Base-by-base conservation (phyloP, 2,329 filamentous ascomycete species). In the Aspergillus pseudoterreus region DNA sequence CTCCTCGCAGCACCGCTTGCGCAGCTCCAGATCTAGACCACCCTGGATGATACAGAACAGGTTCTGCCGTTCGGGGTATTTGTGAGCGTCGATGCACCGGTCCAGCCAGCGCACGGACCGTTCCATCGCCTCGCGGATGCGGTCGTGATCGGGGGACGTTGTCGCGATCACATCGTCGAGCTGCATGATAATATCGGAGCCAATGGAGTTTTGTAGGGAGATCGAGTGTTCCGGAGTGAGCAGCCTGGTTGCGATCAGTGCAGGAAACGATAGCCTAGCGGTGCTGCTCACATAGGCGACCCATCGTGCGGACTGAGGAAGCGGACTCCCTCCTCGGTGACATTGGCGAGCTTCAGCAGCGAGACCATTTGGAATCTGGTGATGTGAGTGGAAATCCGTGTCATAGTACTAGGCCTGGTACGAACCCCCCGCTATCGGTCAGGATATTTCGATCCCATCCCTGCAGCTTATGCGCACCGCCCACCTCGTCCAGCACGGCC, bases 111-210 rank as follows among this genome's bases (percentile, higher is more conserved):
- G 84, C 6, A 99, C 84, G 49, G 90, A 96, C 50, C 94, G 86
- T 65, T 94, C 82, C 92, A 96, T 97, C 45, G 94, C 94, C 71
- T 96, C 90, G 55, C 86, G 83, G 83, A 99, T 97, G 48, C 95
- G 86, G 17, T 78, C 85, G 50, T 83, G 78, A 71, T 99, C 94
- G 0, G 92, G 92, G 0, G 91, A 96, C 0, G 94, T 99, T 0
- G 94, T 97, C 27, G 91, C 92, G 47, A 99, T 87, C 12, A 99
- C 95, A 71, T 99, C 95, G 77, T 99, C 94, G 4, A 99, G 84
- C 73, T 99, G 95, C 95, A 99, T 99, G 60, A 97, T 96, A 62
- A 99, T 97, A 73, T 99, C 94, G 57, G 90, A 95, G 57, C 94
- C 94, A 64, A 99, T 99, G 49, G 87, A 92, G 72, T 99, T 97